Conservation (phyloP, 306 rosid genomes). For the Sechiopsis laciniata region DNA sequence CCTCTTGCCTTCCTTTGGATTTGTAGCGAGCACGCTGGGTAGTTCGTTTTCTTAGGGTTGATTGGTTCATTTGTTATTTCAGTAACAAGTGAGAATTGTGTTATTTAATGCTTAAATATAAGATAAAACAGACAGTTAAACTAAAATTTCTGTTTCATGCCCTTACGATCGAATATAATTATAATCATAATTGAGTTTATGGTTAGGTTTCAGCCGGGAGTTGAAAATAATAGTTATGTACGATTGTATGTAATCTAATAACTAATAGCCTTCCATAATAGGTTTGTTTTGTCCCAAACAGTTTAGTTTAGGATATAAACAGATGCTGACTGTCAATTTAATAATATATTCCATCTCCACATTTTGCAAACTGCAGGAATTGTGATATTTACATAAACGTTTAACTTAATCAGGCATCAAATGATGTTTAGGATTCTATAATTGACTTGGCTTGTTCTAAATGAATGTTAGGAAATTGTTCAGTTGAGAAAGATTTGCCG, state of each 20-base stretch:
- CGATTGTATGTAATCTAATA: too few species aligned
- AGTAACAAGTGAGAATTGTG: not conserved
- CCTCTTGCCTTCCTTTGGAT: not conserved
- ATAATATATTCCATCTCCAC: too few species aligned
- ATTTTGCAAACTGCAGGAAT: not conserved
- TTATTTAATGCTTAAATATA: not conserved
- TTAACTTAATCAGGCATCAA: not conserved
- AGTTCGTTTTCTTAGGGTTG: too few species aligned
- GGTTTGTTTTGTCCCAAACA: too few species aligned
- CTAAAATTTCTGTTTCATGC: not conserved
- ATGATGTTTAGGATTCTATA: slow-evolving; percentile 5
- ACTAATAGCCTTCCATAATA: too few species aligned
- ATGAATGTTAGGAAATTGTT: slow-evolving; percentile 70
- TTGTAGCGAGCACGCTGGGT: not conserved
- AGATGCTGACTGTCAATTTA: too few species aligned
- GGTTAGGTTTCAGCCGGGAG: too few species aligned
- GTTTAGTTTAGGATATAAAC: too few species aligned
- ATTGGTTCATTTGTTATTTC: not conserved
- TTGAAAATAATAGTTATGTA: too few species aligned
- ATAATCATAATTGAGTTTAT: too few species aligned
- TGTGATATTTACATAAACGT: not conserved
- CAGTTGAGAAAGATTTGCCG: slow-evolving; percentile 93
- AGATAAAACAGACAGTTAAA: not conserved
- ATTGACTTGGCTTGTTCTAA: slow-evolving; percentile 7
- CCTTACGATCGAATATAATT: too few species aligned